Evolutionary conservation across 164 flowering plant species (phyloP).

Genomic region (Stephania yunnanensis): DNA sequence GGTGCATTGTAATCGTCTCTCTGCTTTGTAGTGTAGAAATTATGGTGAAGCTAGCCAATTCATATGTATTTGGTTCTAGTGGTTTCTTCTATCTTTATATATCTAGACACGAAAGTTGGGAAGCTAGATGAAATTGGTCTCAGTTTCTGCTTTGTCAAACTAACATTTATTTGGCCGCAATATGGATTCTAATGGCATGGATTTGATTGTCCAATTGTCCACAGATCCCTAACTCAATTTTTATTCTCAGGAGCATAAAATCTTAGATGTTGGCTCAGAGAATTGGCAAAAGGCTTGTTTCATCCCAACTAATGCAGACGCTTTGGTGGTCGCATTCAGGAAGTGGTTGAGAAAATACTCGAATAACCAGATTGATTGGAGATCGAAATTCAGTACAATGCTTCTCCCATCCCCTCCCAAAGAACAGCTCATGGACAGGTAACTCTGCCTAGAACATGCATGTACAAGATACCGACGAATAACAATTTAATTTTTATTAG

Average conservation of each 20-base stretch:
- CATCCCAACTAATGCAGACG: conserved; percentile 86
- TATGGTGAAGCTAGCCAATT: too few species aligned
- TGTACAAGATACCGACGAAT: background rate
- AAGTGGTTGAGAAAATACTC: conserved; percentile 78
- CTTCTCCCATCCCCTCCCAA: conserved; percentile 76
- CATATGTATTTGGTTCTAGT: too few species aligned
- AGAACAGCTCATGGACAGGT: conserved; percentile 88
- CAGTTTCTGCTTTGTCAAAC: too few species aligned
- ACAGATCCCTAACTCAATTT: background rate
- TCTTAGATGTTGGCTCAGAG: conserved; percentile 46
- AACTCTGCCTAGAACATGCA: conserved; percentile 10
- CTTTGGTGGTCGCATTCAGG: conserved; percentile 62
- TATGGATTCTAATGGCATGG: too few species aligned
- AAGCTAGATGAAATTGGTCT: too few species aligned
- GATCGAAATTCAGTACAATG: conserved; percentile 38
- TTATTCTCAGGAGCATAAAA: conserved; percentile 56
- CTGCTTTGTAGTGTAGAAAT: too few species aligned
- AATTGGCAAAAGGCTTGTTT: conserved; percentile 88
- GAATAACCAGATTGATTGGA: conserved; percentile 64
- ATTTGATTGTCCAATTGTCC: too few species aligned
- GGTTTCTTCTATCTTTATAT: too few species aligned
- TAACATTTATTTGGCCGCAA: too few species aligned
- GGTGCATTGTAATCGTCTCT: too few species aligned
- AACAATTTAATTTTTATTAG: background rate
- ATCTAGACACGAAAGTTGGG: too few species aligned